Base-by-base conservation (phyloP, 2,329 filamentous ascomycete species). In the Penicillium sp. region DNA sequence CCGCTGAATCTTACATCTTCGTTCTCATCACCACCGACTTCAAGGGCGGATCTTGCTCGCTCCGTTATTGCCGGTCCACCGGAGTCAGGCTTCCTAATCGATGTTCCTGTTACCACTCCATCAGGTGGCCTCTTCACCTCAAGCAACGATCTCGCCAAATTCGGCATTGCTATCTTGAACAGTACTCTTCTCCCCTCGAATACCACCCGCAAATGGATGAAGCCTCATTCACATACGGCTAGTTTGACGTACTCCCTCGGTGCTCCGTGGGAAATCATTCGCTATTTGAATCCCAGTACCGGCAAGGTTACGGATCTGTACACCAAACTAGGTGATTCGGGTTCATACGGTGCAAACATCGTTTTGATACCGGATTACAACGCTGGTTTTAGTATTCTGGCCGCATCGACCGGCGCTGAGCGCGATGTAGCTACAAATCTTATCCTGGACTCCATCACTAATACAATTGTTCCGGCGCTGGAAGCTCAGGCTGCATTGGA, bases 301-400 rank as follows among this genome's bases (percentile, higher is more conserved):
- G 77, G 58, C 14, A 48, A 62, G 0, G 56, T 68, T 22, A 68
- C 64, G 1, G 61, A 68, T 24, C 60, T 78, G 1, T 79, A 78
- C 57, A 75, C 73, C 27, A 80, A 82, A 63, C 63, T 70, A 2
- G 76, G 79, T 7, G 71, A 77, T 56, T 66, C 79, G 10, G 72
- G 75, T 26, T 59, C 63, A 37, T 80, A 78, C 57, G 71, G 70
- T 19, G 69, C 71, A 1, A 67, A 73, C 9, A 52, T 81, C 1
- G 72, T 72, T 2, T 63, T 82, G 5, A 58, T 80, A 3, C 79
- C 77, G 0, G 77, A 80, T 56, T 79, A 73, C 48, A 70, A 75
- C 48, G 66, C 77, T 14, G 78, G 79, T 0, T 76, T 80, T 55
- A 70, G 67, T 1, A 63, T 79, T 19, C 66, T 80, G 1, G 60